phyloP scores from a whole-genome alignment of 2,329 filamentous ascomycete species.

The Aspergillus pseudotamarii region DNA sequence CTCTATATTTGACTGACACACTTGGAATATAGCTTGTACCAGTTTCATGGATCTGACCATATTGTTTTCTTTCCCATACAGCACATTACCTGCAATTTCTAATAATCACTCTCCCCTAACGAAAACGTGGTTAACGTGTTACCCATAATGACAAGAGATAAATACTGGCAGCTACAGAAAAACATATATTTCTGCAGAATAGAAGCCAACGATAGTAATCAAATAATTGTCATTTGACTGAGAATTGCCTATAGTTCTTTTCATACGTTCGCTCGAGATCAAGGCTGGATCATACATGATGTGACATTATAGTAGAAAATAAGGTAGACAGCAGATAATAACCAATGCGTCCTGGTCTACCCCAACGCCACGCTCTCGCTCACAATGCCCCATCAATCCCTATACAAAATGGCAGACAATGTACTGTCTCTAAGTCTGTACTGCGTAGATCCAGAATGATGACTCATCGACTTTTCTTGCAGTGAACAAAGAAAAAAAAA shows the following conservation, averaged over 20 bases:
- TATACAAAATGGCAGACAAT: constrained; percentile 2
- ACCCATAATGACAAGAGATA: background rate
- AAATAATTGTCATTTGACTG: background rate
- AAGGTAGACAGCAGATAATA: background rate
- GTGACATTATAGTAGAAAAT: background rate
- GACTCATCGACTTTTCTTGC: constrained; percentile 18
- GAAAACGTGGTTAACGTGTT: background rate
- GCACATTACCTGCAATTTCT: background rate
- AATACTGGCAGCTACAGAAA: background rate
- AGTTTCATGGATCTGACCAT: background rate
- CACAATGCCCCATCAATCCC: background rate
- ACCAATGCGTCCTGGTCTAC: background rate
- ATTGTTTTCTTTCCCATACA: background rate
- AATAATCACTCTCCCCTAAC: background rate
- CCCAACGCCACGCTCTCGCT: background rate
- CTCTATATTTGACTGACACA: background rate
- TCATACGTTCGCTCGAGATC: background rate
- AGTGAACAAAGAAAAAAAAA: background rate
- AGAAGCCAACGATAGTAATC: background rate
- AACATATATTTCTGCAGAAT: no score
- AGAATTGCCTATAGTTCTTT: background rate
- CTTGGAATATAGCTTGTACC: background rate
- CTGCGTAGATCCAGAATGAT: constrained; percentile 5
- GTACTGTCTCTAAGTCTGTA: constrained; percentile 5
- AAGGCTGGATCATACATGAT: background rate